These are phyloP conservation scores for Poteriospumella lacustris DNA, from an alignment of 108 stramenopile species.

Conservation along the genomic window DNA sequence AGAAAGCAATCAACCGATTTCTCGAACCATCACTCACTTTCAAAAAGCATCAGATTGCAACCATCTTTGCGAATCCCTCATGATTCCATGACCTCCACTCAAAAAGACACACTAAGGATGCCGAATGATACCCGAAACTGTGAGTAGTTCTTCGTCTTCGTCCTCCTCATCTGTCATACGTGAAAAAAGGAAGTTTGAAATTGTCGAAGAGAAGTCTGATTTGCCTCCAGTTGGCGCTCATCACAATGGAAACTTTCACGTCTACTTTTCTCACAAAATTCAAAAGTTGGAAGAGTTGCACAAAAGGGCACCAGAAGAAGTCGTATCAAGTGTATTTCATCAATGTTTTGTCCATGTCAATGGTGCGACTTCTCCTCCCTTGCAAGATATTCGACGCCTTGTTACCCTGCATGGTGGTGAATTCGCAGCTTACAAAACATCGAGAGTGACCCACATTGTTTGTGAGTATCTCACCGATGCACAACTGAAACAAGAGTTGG, in stretches of 20 bases:
- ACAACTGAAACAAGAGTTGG: constrained; percentile 4
- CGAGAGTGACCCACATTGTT: neutral
- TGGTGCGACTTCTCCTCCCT: neutral
- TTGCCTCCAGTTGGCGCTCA: neutral
- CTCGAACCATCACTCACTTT: no score
- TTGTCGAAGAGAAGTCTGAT: no score
- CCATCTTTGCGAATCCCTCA: no score
- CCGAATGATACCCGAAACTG: no score
- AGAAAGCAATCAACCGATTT: no score
- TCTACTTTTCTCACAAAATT: neutral
- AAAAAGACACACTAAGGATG: no score
- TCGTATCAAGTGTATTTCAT: neutral
- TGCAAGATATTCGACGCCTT: neutral
- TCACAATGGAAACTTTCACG: neutral
- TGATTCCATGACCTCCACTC: no score
- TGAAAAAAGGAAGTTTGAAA: no score
- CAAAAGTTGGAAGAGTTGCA: neutral
- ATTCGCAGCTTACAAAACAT: neutral
- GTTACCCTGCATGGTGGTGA: constrained; percentile 10
- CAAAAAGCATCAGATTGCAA: no score
- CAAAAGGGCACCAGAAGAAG: neutral
- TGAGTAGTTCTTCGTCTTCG: no score
- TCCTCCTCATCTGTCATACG: no score
- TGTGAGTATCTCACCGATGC: constrained; percentile 4
- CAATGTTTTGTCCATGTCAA: neutral